Evolutionary conservation across 2,329 filamentous ascomycete species (phyloP).

Genomic region (Calonectria henricotiae): DNA sequence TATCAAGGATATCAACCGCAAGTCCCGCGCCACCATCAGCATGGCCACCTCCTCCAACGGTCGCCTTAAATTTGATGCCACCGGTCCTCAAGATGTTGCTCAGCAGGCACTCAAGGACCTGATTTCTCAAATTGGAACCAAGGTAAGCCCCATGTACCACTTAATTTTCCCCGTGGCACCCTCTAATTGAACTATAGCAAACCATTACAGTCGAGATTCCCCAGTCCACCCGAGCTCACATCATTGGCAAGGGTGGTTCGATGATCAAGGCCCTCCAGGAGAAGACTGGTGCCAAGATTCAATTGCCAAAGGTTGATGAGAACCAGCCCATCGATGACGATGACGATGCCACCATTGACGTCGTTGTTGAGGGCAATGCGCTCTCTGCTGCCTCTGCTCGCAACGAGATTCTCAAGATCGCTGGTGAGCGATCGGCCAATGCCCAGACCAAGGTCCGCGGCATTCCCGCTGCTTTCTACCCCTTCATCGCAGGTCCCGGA

Average conservation of each 20-base stretch:
- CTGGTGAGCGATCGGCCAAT: constrained; percentile 87
- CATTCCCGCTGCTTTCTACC: constrained; percentile 93
- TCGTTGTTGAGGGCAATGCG: constrained; percentile 92
- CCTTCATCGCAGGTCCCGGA: constrained; percentile 89
- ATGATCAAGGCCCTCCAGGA: constrained; percentile 93
- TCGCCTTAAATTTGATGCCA: constrained; percentile 85
- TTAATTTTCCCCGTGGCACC: background rate
- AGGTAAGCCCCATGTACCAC: constrained; percentile 68
- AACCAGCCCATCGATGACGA: constrained; percentile 72
- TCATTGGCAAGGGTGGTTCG: constrained; percentile 93
- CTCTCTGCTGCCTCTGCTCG: constrained; percentile 88
- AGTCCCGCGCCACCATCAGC: constrained; percentile 88
- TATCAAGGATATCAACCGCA: constrained; percentile 92
- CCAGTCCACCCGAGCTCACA: constrained; percentile 85
- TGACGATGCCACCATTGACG: constrained; percentile 88
- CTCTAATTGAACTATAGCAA: constrained; percentile 58
- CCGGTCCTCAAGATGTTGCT: constrained; percentile 86
- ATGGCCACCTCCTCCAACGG: constrained; percentile 82
- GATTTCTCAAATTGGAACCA: constrained; percentile 88
- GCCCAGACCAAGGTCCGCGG: constrained; percentile 86
- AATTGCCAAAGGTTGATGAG: constrained; percentile 87
- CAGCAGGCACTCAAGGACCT: constrained; percentile 92
- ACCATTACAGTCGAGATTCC: constrained; percentile 86
- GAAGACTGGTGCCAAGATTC: constrained; percentile 90
- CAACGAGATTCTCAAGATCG: constrained; percentile 89